Conservation (phyloP, 148 eudicot species). For the Euryodendron excelsum region DNA sequence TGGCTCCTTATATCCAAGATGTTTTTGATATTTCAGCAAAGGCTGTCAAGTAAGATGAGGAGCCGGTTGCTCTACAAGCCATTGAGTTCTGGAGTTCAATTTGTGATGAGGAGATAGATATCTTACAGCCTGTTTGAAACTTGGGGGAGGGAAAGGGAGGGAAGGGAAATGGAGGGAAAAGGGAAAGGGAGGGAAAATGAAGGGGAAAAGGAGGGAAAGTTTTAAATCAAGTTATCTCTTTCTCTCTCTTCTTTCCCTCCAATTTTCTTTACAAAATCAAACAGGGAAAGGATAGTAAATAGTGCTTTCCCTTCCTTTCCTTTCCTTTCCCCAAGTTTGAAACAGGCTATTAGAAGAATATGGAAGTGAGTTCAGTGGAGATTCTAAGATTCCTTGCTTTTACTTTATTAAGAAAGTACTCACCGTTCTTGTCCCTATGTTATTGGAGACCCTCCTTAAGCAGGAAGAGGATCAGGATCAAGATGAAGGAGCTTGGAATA, state of each 20-base stretch:
- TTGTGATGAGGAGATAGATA: too few relatives aligned
- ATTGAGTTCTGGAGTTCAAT: conserved; percentile 87
- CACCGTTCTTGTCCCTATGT: conserved; percentile 85
- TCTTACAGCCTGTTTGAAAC: too few relatives aligned
- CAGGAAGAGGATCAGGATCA: conserved; percentile 98
- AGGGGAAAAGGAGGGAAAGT: too few relatives aligned
- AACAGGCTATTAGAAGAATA: conserved; percentile 82
- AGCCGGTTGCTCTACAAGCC: conserved; percentile 94
- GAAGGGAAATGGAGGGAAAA: too few relatives aligned
- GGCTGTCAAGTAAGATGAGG: conserved; percentile 91
- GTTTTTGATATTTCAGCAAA: conserved; percentile 84
- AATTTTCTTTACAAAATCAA: too few relatives aligned
- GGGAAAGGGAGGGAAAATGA: too few relatives aligned
- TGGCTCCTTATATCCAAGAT: conserved; percentile 86
- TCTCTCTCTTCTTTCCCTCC: too few relatives aligned
- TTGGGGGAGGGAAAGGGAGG: too few relatives aligned
- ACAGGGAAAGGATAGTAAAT: too few relatives aligned
- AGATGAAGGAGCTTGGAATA: conserved; percentile 96
- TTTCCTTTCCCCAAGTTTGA: too few relatives aligned
- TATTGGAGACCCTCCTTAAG: conserved; percentile 86
- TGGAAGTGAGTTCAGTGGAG: conserved; percentile 78
- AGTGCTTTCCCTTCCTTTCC: too few relatives aligned
- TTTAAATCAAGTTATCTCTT: too few relatives aligned
- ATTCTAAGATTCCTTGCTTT: conserved; percentile 85
- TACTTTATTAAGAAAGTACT: conserved; percentile 90